Base-by-base conservation (phyloP, 225 moss, liverwort and hornwort genomes). In the Marchantia polymorpha region DNA sequence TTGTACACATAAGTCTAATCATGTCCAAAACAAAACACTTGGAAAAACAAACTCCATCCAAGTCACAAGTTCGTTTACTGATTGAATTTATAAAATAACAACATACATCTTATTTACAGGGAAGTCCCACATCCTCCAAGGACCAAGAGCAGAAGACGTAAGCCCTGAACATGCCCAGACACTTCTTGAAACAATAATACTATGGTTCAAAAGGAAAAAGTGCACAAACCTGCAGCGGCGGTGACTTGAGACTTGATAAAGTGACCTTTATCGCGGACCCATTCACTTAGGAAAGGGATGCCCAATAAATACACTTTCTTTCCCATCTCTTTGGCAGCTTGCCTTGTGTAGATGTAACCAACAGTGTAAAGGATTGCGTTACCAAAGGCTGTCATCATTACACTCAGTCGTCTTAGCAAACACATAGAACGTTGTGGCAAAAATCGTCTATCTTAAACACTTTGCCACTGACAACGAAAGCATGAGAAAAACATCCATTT, bases 231-330 rank as follows among this genome's bases (percentile, higher is more conserved):
- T 92, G 80, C 52, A 69, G 88, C 87, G 23, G 96, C 96, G 51
- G 91, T 90, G 59, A 91, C 85, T 84, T 94, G 94, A 15, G 96
- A 90, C 82, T 91, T 93, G 47, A 97, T 89, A 59, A 53, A 86
- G 77, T 97, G 96, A 59, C 96, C 87, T 88, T 97, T 97, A 79
- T 93, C 87, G 22, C 94, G 94, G 77, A 97, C 78, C 96, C 93
- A 93, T 84, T 94, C 96, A 7, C 72, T 89, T 52, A 92, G 74
- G 75, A 88, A 97, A 6, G 96, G 94, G 74, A 97, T 87, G 48
- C 96, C 96, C 29, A 94, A 76, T 53, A 90, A 88, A 17, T 20
- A 17, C 0, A 85, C 70, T 65, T 91, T 94, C 86, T 92, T 97
- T 81, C 94, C 94, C 3, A 94, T 88, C 84, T 90, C 92, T 76